A percentile compares a stretch with the other conserved stretches of the same genome.
Evolutionary conservation across 2,329 filamentous ascomycete genomes (phyloP).

Genomic region (Phialemonium atrogriseum): DNA sequence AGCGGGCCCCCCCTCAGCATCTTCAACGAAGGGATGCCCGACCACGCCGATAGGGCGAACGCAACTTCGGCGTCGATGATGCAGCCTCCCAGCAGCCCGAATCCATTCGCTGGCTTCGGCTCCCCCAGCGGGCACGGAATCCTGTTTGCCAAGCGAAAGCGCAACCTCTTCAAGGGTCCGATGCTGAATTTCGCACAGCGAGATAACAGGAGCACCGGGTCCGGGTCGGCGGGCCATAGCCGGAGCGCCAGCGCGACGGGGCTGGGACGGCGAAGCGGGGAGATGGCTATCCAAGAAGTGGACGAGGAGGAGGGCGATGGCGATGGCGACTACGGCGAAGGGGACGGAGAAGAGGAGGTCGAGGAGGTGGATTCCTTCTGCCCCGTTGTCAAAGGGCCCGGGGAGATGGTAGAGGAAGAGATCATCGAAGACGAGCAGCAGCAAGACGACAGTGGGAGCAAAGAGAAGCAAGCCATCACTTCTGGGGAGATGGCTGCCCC

Average conservation of each 20-base stretch:
- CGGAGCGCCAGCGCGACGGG: conserved; percentile 55
- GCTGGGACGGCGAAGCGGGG: conserved; percentile 59
- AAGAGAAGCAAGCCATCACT: no score
- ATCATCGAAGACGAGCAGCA: conserved; percentile 9
- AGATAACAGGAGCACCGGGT: conserved; percentile 16
- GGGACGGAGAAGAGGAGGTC: conserved; percentile 30
- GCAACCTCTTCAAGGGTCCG: conserved; percentile 75
- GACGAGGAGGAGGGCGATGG: conserved; percentile 40
- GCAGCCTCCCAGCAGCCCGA: conserved; percentile 44
- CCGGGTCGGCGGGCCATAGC: conserved; percentile 31
- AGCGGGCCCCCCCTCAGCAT: conserved; percentile 39
- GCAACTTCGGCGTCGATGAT: conserved; percentile 14
- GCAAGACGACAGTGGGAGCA: conserved; percentile 1
- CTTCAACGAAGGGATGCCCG: conserved; percentile 52
- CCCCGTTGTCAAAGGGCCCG: conserved; percentile 8
- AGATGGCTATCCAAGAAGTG: conserved; percentile 64
- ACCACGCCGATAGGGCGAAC: conserved; percentile 12
- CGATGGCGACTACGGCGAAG: conserved; percentile 11
- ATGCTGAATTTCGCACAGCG: conserved; percentile 48
- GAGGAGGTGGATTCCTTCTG: conserved; percentile 28
- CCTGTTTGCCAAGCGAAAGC: conserved; percentile 73
- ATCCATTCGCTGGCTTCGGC: conserved; percentile 38
- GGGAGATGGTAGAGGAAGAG: conserved; percentile 10
- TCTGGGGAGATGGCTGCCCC: background rate
- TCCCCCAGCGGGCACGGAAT: conserved; percentile 40